phyloP scores from a whole-genome alignment of 306 rosid genomes.

The Purshia tridentata region DNA sequence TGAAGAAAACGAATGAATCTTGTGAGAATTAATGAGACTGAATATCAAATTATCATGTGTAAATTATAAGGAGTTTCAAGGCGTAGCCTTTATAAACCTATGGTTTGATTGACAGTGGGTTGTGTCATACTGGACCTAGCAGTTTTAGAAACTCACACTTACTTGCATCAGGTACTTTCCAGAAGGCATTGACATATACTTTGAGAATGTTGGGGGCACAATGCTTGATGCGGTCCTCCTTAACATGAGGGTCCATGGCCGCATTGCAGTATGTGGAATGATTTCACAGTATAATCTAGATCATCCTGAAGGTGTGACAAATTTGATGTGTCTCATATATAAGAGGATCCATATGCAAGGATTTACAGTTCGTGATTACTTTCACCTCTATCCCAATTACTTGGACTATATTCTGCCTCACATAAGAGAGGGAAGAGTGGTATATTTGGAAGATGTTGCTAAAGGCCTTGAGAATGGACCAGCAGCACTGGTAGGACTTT shows the following conservation, averaged over 20 bases:
- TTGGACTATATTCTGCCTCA: background rate
- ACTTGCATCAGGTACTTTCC: too few species aligned
- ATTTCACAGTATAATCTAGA: conserved; percentile 24
- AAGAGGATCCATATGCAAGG: background rate
- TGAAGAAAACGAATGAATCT: too few species aligned
- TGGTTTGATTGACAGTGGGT: too few species aligned
- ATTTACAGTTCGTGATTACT: background rate
- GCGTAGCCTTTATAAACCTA: too few species aligned
- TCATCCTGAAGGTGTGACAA: background rate
- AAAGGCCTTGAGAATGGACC: background rate
- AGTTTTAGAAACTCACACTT: background rate
- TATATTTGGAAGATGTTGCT: background rate
- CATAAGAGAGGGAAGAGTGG: background rate
- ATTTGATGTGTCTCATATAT: background rate
- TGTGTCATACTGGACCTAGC: too few species aligned
- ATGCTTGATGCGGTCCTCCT: conserved; percentile 25
- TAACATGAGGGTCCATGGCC: conserved; percentile 20
- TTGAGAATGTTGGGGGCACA: conserved; percentile 24
- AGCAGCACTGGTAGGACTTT: background rate
- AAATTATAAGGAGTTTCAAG: too few species aligned
- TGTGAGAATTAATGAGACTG: too few species aligned
- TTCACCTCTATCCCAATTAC: background rate
- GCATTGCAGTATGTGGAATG: conserved; percentile 20
- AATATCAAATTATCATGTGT: too few species aligned
- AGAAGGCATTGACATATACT: too few species aligned